Evolutionary conservation across 2,329 filamentous ascomycete genomes (phyloP).

Genomic region (Diaporthe batatas): DNA sequence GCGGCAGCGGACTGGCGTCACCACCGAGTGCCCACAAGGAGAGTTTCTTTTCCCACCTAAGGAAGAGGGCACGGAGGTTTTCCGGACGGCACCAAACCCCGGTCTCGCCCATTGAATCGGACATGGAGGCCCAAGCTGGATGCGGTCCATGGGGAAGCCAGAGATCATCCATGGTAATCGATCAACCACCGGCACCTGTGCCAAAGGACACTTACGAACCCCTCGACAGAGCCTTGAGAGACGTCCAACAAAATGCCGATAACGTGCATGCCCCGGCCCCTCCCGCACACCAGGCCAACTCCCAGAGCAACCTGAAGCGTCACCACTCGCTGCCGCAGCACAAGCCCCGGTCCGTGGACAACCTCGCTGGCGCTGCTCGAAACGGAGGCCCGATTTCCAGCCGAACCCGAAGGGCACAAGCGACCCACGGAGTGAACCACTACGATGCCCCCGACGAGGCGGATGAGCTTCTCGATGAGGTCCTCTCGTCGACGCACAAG

Average conservation of each 20-base stretch:
- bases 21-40: constrained; percentile 87
- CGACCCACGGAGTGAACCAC: constrained; percentile 80
- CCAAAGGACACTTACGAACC: constrained; percentile 71
- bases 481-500: constrained; percentile 80
- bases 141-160: constrained; percentile 91
- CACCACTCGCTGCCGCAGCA: constrained; percentile 75
- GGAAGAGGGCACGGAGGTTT: constrained; percentile 91
- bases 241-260: constrained; percentile 65
- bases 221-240: constrained; percentile 69
- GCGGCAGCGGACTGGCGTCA: constrained; percentile 80
- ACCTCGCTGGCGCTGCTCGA: constrained; percentile 68
- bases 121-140: constrained; percentile 92
- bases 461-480: constrained; percentile 94
- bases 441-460: constrained; percentile 98
- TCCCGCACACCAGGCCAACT: constrained; percentile 64
- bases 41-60: constrained; percentile 96
- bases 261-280: constrained; percentile 62
- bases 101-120: constrained; percentile 83
- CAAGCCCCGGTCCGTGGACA: constrained; percentile 74
- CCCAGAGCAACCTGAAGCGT: constrained; percentile 69
- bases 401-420: constrained; percentile 83
- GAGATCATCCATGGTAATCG: constrained; percentile 85
- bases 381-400: constrained; percentile 76
- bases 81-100: constrained; percentile 91
- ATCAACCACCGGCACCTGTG: constrained; percentile 64